Evolutionary conservation across 2,329 filamentous ascomycete genomes (phyloP).

Genomic region (Calonectria pseudoturangicola): DNA sequence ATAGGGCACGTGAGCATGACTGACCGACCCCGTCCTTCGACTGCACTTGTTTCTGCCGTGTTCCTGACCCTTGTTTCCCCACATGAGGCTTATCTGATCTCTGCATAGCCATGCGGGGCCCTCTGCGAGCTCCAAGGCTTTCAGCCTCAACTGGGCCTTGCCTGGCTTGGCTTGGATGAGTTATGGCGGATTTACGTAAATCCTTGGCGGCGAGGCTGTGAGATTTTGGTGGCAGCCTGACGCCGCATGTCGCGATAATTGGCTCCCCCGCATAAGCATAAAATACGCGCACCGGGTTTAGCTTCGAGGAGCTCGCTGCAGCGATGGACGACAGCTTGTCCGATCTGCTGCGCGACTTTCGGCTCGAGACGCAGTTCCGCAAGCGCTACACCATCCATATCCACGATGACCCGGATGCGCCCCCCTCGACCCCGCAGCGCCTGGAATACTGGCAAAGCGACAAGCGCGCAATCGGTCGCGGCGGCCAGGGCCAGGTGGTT

Average conservation of each 20-base stretch:
- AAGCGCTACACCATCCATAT: slow-evolving; percentile 34
- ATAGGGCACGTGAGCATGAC: too few species aligned
- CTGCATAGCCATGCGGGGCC: not conserved
- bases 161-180: too few species aligned
- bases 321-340: slow-evolving; percentile 15
- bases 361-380: slow-evolving; percentile 35
- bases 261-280: not conserved
- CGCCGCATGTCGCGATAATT: not conserved
- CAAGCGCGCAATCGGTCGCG: slow-evolving; percentile 38
- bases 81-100: too few species aligned
- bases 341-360: slow-evolving; percentile 36
- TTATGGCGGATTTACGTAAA: not conserved
- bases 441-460: slow-evolving; percentile 42
- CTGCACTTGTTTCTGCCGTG: too few species aligned
- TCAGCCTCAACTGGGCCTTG: not conserved
- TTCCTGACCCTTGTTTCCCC: too few species aligned
- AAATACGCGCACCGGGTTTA: not conserved
- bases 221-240: not conserved
- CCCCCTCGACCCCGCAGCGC: slow-evolving; percentile 37
- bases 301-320: too few species aligned
- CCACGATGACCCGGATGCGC: slow-evolving; percentile 40
- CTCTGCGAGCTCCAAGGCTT: not conserved
- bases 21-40: too few species aligned
- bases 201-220: not conserved
- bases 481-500: slow-evolving; percentile 44